Evolutionary conservation across 2,329 filamentous ascomycete genomes (phyloP).

Genomic region (Teratosphaeria gauchensis): DNA sequence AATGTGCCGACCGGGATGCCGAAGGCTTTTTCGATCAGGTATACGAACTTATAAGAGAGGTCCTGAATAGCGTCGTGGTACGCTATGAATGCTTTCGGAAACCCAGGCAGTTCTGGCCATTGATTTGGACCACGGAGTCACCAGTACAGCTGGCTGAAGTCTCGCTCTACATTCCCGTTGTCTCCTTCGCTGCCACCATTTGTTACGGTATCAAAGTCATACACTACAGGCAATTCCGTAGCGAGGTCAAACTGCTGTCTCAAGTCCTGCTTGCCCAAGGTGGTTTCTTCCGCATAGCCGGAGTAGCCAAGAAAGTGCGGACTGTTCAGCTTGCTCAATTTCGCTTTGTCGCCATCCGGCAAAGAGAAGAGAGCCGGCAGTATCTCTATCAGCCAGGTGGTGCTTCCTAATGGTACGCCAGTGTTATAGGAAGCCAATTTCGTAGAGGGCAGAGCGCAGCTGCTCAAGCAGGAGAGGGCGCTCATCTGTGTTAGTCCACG

Average conservation of each 20-base stretch:
- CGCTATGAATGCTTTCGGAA: slow-evolving; percentile 21
- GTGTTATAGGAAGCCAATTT: slow-evolving; percentile 48
- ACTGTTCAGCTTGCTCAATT: slow-evolving; percentile 41
- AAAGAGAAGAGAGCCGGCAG: slow-evolving; percentile 40
- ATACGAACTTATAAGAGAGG: slow-evolving; percentile 45
- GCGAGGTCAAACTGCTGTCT: slow-evolving; percentile 54
- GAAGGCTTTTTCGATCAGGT: slow-evolving; percentile 48
- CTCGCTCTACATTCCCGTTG: slow-evolving; percentile 31
- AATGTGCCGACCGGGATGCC: slow-evolving; percentile 40
- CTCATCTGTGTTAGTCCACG: slow-evolving; percentile 29
- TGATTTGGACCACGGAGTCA: slow-evolving; percentile 30
- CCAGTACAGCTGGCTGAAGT: slow-evolving; percentile 33
- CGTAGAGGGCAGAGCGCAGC: slow-evolving; percentile 39
- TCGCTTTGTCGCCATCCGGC: slow-evolving; percentile 28
- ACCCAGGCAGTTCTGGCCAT: slow-evolving; percentile 27
- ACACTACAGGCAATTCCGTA: slow-evolving; percentile 40
- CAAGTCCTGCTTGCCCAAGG: slow-evolving; percentile 42
- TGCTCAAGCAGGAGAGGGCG: slow-evolving; percentile 31
- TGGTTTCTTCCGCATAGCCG: slow-evolving; percentile 46
- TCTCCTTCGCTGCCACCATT: slow-evolving; percentile 17
- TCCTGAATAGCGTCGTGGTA: slow-evolving; percentile 45
- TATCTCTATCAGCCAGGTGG: slow-evolving; percentile 30
- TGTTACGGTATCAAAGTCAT: not conserved
- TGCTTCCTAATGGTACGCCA: slow-evolving; percentile 30
- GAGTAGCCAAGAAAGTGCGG: slow-evolving; percentile 55